phyloP scores from a whole-genome alignment of 164 flowering plant species.

The Liriodendron chinense region DNA sequence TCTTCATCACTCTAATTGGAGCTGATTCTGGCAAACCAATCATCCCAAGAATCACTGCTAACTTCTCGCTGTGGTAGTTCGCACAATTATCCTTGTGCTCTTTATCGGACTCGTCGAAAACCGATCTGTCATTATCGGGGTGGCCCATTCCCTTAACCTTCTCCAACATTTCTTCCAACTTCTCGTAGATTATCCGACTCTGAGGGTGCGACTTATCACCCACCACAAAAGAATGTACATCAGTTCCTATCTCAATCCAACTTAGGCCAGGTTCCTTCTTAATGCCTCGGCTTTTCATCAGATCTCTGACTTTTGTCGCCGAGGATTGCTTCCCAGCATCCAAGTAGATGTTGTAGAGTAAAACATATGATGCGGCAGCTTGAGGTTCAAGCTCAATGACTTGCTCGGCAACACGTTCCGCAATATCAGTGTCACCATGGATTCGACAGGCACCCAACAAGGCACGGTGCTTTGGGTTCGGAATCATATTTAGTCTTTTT shows the following conservation, averaged over 20 bases:
- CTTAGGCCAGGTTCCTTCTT: slow-evolving; percentile 68
- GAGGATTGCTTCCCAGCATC: slow-evolving; percentile 32
- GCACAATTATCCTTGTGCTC: slow-evolving; percentile 15
- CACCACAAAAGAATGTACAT: slow-evolving; percentile 46
- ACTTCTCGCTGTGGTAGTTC: slow-evolving; percentile 49
- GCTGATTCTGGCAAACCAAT: slow-evolving; percentile 37
- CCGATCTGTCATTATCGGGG: slow-evolving; percentile 3
- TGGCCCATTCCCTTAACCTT: slow-evolving; percentile 30
- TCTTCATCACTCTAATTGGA: slow-evolving; percentile 57
- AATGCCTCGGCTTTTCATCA: slow-evolving; percentile 44
- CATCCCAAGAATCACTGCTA: slow-evolving; percentile 50
- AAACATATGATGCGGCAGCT: slow-evolving; percentile 54
- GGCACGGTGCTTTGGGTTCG: slow-evolving; percentile 48
- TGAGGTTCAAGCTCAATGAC: slow-evolving; percentile 63
- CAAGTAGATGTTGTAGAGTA: slow-evolving; percentile 51
- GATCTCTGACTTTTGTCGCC: slow-evolving; percentile 38
- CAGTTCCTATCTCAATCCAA: slow-evolving; percentile 49
- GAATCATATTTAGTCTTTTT: slow-evolving; percentile 30
- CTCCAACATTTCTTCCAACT: slow-evolving; percentile 38
- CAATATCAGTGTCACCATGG: slow-evolving; percentile 33
- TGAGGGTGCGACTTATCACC: slow-evolving; percentile 41
- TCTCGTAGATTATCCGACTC: slow-evolving; percentile 27
- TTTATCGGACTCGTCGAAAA: slow-evolving; percentile 10
- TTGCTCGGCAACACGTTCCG: slow-evolving; percentile 39
- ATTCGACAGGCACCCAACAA: slow-evolving; percentile 55